phyloP scores from a whole-genome alignment of 805 yeast genomes.

The Barnettozyma sucrosica region DNA sequence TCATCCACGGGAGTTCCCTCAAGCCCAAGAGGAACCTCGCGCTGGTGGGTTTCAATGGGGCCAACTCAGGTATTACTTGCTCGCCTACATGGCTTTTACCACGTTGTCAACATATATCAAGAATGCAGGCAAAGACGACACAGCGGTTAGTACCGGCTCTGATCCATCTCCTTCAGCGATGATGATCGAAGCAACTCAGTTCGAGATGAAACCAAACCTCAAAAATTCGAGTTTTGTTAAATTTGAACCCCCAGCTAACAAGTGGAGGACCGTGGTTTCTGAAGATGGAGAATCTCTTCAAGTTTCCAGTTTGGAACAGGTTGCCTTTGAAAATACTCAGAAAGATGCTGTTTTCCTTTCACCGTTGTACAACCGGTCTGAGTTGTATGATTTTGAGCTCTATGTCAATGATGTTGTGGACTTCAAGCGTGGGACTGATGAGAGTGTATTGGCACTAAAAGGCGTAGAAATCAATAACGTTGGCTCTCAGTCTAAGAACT shows the following conservation, averaged over 20 bases:
- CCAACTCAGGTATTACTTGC: conserved; percentile 7
- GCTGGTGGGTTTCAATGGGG: background rate
- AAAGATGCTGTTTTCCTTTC: conserved; percentile 13
- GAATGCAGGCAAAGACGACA: background rate
- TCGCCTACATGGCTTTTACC: conserved; percentile 13
- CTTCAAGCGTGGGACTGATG: conserved; percentile 4
- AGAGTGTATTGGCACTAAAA: conserved; percentile 6
- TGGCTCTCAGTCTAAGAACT: conserved; percentile 4
- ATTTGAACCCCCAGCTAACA: conserved; percentile 13
- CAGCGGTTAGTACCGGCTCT: background rate
- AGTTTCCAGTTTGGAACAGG: conserved; percentile 17
- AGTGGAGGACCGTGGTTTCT: conserved; percentile 5
- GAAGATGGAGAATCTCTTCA: conserved; percentile 12
- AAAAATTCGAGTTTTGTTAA: conserved; percentile 7
- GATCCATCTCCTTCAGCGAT: background rate
- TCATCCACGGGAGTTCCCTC: background rate
- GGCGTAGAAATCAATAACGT: conserved; percentile 11
- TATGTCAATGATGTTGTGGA: conserved; percentile 20
- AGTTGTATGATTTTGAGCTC: conserved; percentile 17
- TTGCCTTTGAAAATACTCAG: conserved; percentile 23
- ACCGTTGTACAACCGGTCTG: conserved; percentile 20
- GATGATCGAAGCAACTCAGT: background rate
- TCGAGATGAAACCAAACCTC: conserved; percentile 11
- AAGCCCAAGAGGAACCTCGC: background rate
- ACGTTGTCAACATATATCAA: conserved; percentile 3